Percentiles rank a stretch among this genome's conserved stretches.
Evolutionary conservation across 208 protist genomes (phyloP).

Genomic region (Endotrypanum monterogeii): DNA sequence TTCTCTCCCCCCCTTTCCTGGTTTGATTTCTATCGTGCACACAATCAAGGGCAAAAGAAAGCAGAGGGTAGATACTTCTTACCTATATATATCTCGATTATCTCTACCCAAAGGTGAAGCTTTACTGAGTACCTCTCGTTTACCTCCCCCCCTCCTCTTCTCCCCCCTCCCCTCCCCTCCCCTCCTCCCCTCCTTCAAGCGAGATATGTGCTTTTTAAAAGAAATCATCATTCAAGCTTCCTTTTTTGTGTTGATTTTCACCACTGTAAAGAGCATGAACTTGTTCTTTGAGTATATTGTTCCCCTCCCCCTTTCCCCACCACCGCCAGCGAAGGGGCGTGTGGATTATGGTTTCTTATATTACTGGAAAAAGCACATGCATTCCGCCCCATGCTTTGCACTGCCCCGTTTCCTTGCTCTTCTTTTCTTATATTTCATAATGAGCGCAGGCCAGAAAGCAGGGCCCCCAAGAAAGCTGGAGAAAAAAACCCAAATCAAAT

Average conservation of each 20-base stretch:
- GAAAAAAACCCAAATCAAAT: slow-evolving; percentile 5
- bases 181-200: slow-evolving; percentile 3
- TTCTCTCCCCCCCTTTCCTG: neutral
- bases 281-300: neutral
- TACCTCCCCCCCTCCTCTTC: slow-evolving; percentile 1
- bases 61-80: neutral
- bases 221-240: neutral
- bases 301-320: neutral
- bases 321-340: neutral
- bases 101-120: neutral
- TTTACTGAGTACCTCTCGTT: too few species aligned
- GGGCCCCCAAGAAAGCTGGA: neutral
- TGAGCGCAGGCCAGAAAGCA: neutral
- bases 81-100: neutral
- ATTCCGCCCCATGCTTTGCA: neutral
- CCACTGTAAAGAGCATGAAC: neutral
- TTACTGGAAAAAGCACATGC: neutral
- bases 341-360: neutral
- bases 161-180: neutral
- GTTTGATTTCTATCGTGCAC: neutral
- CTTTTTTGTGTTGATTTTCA: neutral
- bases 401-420: slow-evolving; percentile 14
- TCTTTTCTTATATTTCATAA: slow-evolving; percentile 17
- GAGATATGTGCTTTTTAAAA: neutral
- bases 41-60: neutral